Base-by-base conservation (phyloP, 257 asterid species). In the Cynanchum wilfordii region DNA sequence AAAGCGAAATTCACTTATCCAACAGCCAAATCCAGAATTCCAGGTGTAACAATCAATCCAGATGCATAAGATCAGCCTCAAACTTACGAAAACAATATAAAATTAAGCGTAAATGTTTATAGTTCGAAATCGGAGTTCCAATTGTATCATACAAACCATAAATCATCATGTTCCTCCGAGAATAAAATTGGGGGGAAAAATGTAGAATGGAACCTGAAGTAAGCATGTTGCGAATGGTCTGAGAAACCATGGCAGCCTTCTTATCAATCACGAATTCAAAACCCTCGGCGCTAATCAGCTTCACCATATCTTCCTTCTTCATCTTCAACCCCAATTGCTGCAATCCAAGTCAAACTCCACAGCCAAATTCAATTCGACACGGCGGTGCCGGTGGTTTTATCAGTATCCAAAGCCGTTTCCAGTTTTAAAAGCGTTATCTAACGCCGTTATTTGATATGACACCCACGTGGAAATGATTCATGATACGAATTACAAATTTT, bases 221-320 rank as follows among this genome's bases (percentile, higher is more conserved):
- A 83, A 94, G 97, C 99, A 94, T 94, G 89, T 91, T 94, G 78
- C 96, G 96, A 81, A 94, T 94, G 65, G 99, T 94, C 85, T 94
- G 95, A 59, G 99, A 94, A 75, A 94, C 97, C 97, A 91, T 89
- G 71, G 99, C 99, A 38, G 99, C 99, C 77, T 89, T 89, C 76
- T 84, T 91, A 80, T 88, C 92, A 73, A 94, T 81, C 71, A 94
- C 82, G 82, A 94, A 94, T 78, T 91, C 99, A 80, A 91, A 89
- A 2, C 99, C 99, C 74, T 94, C 97, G 67, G 97, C 90, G 86
- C 99, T 94, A 40, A 91, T 89, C 82, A 94, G 83, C 87, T 89
- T 94, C 74, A 94, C 99, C 63, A 82, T 88, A 12, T 89, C 97
- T 74, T 87, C 96, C 83, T 91, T 91, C 89, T 79, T 86, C 91